phyloP scores from a whole-genome alignment of 208 protist species.

The Trypanosomatidae sp. region DNA sequence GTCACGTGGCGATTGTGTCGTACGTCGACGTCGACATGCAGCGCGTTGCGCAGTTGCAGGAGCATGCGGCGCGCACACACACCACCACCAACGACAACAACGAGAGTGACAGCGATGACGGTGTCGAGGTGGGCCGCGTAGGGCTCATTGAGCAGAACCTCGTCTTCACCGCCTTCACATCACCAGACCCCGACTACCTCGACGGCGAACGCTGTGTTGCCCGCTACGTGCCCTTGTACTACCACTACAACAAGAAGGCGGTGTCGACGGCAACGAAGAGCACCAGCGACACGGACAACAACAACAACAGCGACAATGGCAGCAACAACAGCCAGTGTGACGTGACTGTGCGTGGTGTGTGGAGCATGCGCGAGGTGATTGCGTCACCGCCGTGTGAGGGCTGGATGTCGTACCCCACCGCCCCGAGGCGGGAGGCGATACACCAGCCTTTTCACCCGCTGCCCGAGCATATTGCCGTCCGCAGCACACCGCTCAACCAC shows the following conservation, averaged over 20 bases:
- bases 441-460: slow-evolving; percentile 24
- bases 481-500: slow-evolving; percentile 20
- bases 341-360: no score
- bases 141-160: slow-evolving; percentile 74
- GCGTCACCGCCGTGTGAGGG: slow-evolving; percentile 16
- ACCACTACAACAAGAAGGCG: slow-evolving; percentile 11
- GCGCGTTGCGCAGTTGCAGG: no score
- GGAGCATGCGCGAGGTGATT: slow-evolving; percentile 15
- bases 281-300: no score
- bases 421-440: slow-evolving; percentile 20
- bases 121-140: no score
- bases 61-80: no score
- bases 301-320: no score
- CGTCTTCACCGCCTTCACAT: slow-evolving; percentile 31
- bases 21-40: slow-evolving; percentile 44
- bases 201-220: slow-evolving; percentile 48
- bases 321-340: no score
- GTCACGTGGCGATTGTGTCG: slow-evolving; percentile 60
- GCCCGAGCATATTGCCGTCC: slow-evolving; percentile 15
- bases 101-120: no score
- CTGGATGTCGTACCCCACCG: slow-evolving; percentile 48
- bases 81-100: no score
- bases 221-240: slow-evolving; percentile 20
- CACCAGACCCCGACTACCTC: slow-evolving; percentile 26
- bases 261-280: no score